A percentile compares a stretch with the other conserved stretches of the same genome.
Conservation (phyloP, 2,329 filamentous ascomycete genomes). For the Dothidotthia symphoricarpi region DNA sequence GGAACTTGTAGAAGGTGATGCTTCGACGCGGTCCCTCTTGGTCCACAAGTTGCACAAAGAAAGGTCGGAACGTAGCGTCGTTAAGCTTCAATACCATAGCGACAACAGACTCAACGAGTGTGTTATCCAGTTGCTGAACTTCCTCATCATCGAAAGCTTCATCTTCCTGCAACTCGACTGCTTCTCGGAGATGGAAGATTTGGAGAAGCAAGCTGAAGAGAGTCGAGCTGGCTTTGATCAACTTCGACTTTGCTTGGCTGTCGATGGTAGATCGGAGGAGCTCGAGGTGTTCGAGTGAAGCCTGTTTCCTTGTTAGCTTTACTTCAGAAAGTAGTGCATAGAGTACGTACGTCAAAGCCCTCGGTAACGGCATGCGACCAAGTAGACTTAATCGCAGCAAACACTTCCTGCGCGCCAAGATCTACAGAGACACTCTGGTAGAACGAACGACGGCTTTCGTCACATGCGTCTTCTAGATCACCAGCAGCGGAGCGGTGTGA, state of each 20-base stretch:
- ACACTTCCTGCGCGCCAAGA: slow-evolving; percentile 72
- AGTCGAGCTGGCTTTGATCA: slow-evolving; percentile 70
- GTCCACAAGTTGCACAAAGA: slow-evolving; percentile 83
- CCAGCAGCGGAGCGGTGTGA: slow-evolving; percentile 70
- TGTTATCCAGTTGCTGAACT: slow-evolving; percentile 61
- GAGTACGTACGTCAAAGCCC: slow-evolving; percentile 59
- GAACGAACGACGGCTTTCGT: slow-evolving; percentile 66
- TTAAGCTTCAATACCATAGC: slow-evolving; percentile 97
- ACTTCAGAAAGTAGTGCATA: neutral
- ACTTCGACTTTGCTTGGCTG: slow-evolving; percentile 71
- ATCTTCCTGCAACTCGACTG: slow-evolving; percentile 39
- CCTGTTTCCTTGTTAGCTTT: slow-evolving; percentile 11
- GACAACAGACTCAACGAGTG: slow-evolving; percentile 68
- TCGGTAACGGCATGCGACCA: slow-evolving; percentile 64
- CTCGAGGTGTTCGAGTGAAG: slow-evolving; percentile 64
- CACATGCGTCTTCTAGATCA: slow-evolving; percentile 60
- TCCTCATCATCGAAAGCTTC: slow-evolving; percentile 48
- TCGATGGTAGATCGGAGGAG: slow-evolving; percentile 71
- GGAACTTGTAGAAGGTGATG: slow-evolving; percentile 78
- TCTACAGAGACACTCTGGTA: slow-evolving; percentile 73
- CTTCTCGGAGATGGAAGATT: slow-evolving; percentile 62
- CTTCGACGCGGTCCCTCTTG: slow-evolving; percentile 62
- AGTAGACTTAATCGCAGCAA: slow-evolving; percentile 69
- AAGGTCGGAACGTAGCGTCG: slow-evolving; percentile 85
- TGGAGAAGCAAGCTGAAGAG: slow-evolving; percentile 63